phyloP scores from a whole-genome alignment of 192 early-diverging fungal genomes.

The Coemansia sp. region DNA sequence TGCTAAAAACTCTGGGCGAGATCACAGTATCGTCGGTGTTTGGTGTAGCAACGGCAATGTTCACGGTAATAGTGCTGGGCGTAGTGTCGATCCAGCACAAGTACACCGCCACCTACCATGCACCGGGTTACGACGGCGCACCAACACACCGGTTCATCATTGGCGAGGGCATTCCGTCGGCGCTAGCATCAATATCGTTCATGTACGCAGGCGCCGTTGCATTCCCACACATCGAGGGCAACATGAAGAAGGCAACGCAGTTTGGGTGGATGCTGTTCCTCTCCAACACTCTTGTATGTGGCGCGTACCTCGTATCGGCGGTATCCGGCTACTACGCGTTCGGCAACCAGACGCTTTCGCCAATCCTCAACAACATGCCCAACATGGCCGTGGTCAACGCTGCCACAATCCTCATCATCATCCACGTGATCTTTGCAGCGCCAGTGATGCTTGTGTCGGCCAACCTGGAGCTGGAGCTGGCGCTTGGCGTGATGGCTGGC shows the following conservation, averaged over 20 bases:
- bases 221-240: slow-evolving; percentile 82
- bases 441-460: slow-evolving; percentile 77
- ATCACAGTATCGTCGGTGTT: slow-evolving; percentile 75
- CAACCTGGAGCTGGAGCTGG: slow-evolving; percentile 72
- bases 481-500: slow-evolving; percentile 62
- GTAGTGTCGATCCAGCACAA: slow-evolving; percentile 39
- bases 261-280: slow-evolving; percentile 70
- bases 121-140: slow-evolving; percentile 23
- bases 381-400: slow-evolving; percentile 60
- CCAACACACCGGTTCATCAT: slow-evolving; percentile 60
- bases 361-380: slow-evolving; percentile 74
- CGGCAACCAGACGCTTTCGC: slow-evolving; percentile 65
- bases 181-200: slow-evolving; percentile 79
- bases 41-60: slow-evolving; percentile 70
- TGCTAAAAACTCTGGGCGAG: slow-evolving; percentile 78
- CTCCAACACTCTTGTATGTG: slow-evolving; percentile 64
- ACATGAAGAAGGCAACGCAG: slow-evolving; percentile 68
- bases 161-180: slow-evolving; percentile 70
- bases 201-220: slow-evolving; percentile 82
- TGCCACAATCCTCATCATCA: slow-evolving; percentile 72
- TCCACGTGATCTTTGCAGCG: slow-evolving; percentile 79
- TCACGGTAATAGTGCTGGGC: slow-evolving; percentile 56
- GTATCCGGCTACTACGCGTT: slow-evolving; percentile 74
- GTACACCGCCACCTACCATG: slow-evolving; percentile 45
- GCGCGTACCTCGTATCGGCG: slow-evolving; percentile 69